Evolutionary conservation across 129 eudicot species (phyloP), one percentile per base, ranked within the genome.

Genomic region (Silybum marianum): DNA sequence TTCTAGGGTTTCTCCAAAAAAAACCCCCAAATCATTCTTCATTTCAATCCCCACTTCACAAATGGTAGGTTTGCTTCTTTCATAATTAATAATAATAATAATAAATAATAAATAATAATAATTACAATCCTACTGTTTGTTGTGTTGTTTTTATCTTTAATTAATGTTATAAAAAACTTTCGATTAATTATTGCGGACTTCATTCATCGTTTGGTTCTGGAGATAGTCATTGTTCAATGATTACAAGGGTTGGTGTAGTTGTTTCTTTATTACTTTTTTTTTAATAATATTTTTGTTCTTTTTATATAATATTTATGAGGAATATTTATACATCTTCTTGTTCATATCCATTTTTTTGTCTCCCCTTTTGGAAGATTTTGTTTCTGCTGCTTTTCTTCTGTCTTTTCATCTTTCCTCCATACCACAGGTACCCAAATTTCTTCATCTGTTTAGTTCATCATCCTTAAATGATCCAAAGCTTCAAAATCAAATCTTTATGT

Each of bases 171-270:
- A 19, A n/a, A n/a, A n/a, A n/a, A n/a, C n/a, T n/a, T n/a, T n/a
- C n/a, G 78, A 48, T 75, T 75, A 75, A 83, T 81, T 78, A 76
- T 86, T 81, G 76, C 24, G 32, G 30, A 46, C 79, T 58, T 42
- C 73, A 70, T 80, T 83, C 84, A 83, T 65, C 73, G 86, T 83
- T 83, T 72, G 69, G 24, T 74, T 73, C 78, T 86, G 86, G 58
- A 8, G 77, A 83, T 86, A 84, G 93, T 90, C 93, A 85, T 92
- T 92, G 95, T 88, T 86, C 87, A 90, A 88, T 90, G 89, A 90
- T 90, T 87, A 86, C 87, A 83, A 80, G 85, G 84, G 89, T 87
- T 85, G 93, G 87, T 87, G 78, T 73, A 78, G 67, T 86, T 81
- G 83, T 84, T 76, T 85, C 81, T 80, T 83, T 82, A 42, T 82